Evolutionary conservation across 306 rosid genomes (phyloP), one percentile per base, ranked within the genome.

Genomic region (Gastrolobium villosum): DNA sequence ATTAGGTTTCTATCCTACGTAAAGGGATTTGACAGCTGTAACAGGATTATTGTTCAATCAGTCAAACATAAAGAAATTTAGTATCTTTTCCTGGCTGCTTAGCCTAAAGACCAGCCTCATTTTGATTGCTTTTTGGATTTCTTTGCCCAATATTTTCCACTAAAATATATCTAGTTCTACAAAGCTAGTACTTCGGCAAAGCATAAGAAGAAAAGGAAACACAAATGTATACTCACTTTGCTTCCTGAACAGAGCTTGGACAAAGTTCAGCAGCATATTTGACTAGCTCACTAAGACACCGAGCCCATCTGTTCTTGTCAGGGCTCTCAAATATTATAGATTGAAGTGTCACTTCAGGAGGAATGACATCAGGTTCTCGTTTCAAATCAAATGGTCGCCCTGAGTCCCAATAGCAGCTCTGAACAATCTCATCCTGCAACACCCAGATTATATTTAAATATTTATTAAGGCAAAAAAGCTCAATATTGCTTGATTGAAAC

Each of bases 261-360:
- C 98, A 96, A 74, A 96, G 97, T 87, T 91, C 98, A 10, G 94
- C 92, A 80, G 99, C 98, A 81, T 90, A 91, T 82, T 93, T 96
- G 72, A 96, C 89, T 65, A 96, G 85, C 88, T 96, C 98, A 74
- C 99, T 93, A 59, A 96, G 97, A 87, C 98, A 96, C 78, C 97
- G 92, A 69, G 96, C 98, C 99, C 99, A 96, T 85, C 98, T 87
- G 78, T 93, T 91, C 86, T 96, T 96, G 80, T 96, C 99, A 61
- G 96, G 98, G 86, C 93, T 96, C 84, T 96, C 99, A 91, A 96
- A 91, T 79, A 96, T 90, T 85, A 96, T 96, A 80, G 97, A 96
- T 69, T 96, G 99, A 84, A 96, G 90, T 36, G 96, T 93, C 64
- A 88, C 90, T 49, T 96, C 99, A 54, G 98, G 86, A 85, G 97